Base-by-base conservation (phyloP, 2,329 filamentous ascomycete genomes). In the Hypoxylon sp. region DNA sequence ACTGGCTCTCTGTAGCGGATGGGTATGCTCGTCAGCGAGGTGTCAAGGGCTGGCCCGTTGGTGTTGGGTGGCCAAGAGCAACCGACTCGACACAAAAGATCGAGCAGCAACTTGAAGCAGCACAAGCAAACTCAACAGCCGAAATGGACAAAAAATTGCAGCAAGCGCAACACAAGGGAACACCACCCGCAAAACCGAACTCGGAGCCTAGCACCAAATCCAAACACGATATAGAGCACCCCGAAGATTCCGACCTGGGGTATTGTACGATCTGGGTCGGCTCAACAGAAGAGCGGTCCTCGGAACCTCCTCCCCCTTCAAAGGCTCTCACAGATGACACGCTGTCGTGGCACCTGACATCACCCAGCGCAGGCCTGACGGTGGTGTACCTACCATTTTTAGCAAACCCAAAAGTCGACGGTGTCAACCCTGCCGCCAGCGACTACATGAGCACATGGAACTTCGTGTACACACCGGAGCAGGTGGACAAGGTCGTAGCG, bases 371-470 rank as follows among this genome's bases (percentile, higher is more conserved):
- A 0, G 94, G 94, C 11, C 88, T 99, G 29, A 83, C 92, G 0
- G 86, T 99, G 3, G 79, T 96, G 11, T 99, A 99, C 73, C 87
- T 97, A 64, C 94, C 94, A 0, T 87, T 97, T 55, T 77, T 97
- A 9, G 83, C 88, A 19, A 97, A 99, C 68, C 81, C 87, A 0
- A 87, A 88, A 53, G 87, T 91, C 0, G 81, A 86, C 0, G 89
- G 84, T 31, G 87, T 97, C n/a, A 88, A 96, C 61, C 94, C 94
- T 0, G 85, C 86, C 16, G 83, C 81, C 2, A 89, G 84, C 43
- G 91, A 96, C 53, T 97, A 91, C 71, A 84, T 97, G 76, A 90
- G 86, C 61, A 99, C 94, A 0, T 99, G 94, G 94, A 99, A 99
- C 68, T 97, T 97, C 68, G 86, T 97, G 20, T 99, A 97, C 70